These are phyloP conservation scores for Penicillium roqueforti DNA, from an alignment of 495 filamentous ascomycete genomes.

Conservation along the genomic window DNA sequence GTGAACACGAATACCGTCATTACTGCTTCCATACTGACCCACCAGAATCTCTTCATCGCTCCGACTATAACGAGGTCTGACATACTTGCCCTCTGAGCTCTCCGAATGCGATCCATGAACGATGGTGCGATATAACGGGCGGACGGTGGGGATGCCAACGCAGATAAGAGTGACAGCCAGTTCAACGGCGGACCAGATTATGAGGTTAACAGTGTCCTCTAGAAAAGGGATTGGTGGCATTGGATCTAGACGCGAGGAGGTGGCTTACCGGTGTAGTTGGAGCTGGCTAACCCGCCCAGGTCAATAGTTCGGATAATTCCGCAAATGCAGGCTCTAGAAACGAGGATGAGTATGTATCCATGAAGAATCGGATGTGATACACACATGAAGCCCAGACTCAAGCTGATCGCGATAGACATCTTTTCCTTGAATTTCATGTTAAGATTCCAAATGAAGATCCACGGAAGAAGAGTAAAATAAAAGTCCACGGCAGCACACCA, in stretches of 20 bases:
- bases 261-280: constrained; percentile 19
- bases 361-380: neutral
- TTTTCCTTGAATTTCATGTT: constrained; percentile 25
- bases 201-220: constrained; percentile 19
- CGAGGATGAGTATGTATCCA: neutral
- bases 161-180: constrained; percentile 22
- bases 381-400: constrained; percentile 22
- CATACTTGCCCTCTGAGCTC: constrained; percentile 10
- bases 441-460: constrained; percentile 25
- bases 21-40: neutral
- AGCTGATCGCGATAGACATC: constrained; percentile 22
- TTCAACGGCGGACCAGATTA: constrained; percentile 23
- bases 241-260: neutral
- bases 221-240: neutral
- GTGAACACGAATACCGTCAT: constrained; percentile 1
- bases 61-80: constrained; percentile 10
- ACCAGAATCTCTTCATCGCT: constrained; percentile 16
- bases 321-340: constrained; percentile 15
- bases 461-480: constrained; percentile 22
- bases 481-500: constrained; percentile 26
- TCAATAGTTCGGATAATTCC: constrained; percentile 21
- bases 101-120: constrained; percentile 14
- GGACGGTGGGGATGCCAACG: constrained; percentile 19
- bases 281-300: constrained; percentile 13
- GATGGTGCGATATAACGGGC: constrained; percentile 17